Evolutionary conservation across 495 filamentous ascomycete genomes (phyloP), one percentile per base, ranked within the genome.

Genomic region (Xylaria flabelliformis): DNA sequence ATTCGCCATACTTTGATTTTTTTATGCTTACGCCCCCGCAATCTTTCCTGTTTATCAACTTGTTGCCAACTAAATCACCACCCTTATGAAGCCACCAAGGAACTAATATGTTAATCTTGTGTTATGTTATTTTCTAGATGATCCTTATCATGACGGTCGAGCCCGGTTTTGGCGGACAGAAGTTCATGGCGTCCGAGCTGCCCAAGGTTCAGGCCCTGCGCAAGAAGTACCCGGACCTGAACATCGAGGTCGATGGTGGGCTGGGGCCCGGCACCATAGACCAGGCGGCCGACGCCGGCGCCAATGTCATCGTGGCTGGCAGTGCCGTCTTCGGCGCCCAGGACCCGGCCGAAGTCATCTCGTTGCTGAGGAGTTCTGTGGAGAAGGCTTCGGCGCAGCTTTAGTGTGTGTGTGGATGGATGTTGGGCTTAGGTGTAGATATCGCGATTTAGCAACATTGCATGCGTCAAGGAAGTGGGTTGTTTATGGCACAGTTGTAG

Each of bases 241-340:
- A 97, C 83, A 99, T 99, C 76, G 96, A 99, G 81, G 96, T 99
- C 36, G 96, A 99, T 80, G 96, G 96, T 51, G 96, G 96, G 8
- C 78, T 99, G 44, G 93, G 93, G 3, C 86, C 92, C 59, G 90
- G 91, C 64, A 99, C 97, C 2, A 94, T 99, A 76, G 95, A 97
- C 77, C 91, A 93, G 80, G 97, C 95, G 5, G 97, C 97, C 0
- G 94, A 97, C 65, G 96, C 96, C 0, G 96, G 96, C 15, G 96
- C 96, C 46, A 99, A 98, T 77, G 96, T 99, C 64, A 99, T 99
- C 77, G 96, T 99, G 44, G 97, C 96, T 9, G 96, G 96, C n/a
- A 96, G 92, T 74, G 97, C 96, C 4, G 92, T 99, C 51, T 99
- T 98, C 82, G 95, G 95, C 15, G 97, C 97, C 17, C 84, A 92